phyloP scores from a whole-genome alignment of 768 basidiomycete species.

The Suillus clintonianus region DNA sequence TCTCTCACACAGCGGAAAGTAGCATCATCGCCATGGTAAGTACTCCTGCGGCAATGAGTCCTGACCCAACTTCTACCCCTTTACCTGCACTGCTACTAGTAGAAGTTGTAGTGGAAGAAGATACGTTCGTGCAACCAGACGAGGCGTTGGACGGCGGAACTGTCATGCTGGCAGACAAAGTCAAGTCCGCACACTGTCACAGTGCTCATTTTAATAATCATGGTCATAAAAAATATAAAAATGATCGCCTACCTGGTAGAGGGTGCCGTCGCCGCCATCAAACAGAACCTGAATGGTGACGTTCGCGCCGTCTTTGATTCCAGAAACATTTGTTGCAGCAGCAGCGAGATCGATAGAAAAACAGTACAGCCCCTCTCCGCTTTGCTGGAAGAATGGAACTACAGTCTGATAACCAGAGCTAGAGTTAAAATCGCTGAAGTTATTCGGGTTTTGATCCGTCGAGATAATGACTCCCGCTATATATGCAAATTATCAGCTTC shows the following conservation, averaged over 20 bases:
- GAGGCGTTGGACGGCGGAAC: slow-evolving; percentile 47
- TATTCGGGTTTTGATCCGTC: slow-evolving; percentile 56
- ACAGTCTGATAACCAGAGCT: slow-evolving; percentile 35
- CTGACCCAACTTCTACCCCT: slow-evolving; percentile 8
- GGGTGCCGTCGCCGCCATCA: slow-evolving; percentile 67
- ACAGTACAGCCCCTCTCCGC: slow-evolving; percentile 65
- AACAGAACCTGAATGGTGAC: slow-evolving; percentile 73
- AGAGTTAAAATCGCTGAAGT: slow-evolving; percentile 63
- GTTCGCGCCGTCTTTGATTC: slow-evolving; percentile 62
- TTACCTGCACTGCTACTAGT: slow-evolving; percentile 14
- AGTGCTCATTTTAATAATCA: background rate
- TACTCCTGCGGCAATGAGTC: slow-evolving; percentile 8
- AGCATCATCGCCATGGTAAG: background rate
- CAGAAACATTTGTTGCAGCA: slow-evolving; percentile 46
- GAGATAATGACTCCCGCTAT: slow-evolving; percentile 58
- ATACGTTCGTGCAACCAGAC: slow-evolving; percentile 34
- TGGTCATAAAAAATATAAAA: background rate
- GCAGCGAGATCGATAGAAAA: slow-evolving; percentile 62
- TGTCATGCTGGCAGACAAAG: slow-evolving; percentile 55
- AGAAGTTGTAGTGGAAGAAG: slow-evolving; percentile 14
- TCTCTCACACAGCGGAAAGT: background rate
- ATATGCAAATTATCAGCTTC: slow-evolving; percentile 3
- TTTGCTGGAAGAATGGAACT: slow-evolving; percentile 49
- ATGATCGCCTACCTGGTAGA: slow-evolving; percentile 59
- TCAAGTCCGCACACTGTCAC: slow-evolving; percentile 76